Base-by-base conservation (phyloP, 179 eudicot genomes). In the Gypsophila paniculata region DNA sequence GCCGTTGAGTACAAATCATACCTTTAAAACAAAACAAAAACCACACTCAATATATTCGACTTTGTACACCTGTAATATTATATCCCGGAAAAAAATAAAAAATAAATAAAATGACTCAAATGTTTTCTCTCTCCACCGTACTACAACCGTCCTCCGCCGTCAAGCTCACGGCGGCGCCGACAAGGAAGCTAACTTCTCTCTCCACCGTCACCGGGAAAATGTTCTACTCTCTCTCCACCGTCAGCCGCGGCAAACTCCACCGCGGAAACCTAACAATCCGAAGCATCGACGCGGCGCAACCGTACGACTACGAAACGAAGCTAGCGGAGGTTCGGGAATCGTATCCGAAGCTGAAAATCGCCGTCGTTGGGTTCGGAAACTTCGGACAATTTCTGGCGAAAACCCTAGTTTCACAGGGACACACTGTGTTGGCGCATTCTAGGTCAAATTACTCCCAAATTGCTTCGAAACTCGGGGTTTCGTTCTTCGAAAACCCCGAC, bases 371-470 rank as follows among this genome's bases (percentile, higher is more conserved):
- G 1, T 90, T 91, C 70, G 93, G 97, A 6, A 90, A 91, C 63
- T 91, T 81, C 69, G 96, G 97, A 2, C 93, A 91, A 61, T 91
- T 91, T 66, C 78, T 91, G 23, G 88, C 96, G 19, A 91, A 84
- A 80, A 77, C 97, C 76, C 73, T 90, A 42, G 81, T 82, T 21
- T 61, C 75, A 0, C 97, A 91, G n/a, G 91, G 96, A 21, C 97
- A 91, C 59, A 75, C 74, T 7, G 89, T 91, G 36, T 79, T 87
- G 0, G 97, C 96, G 0, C 83, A 90, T 61, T 91, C 97, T 7
- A 81, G 96, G 34, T 72, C 91, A 8, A 84, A 91, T 71, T 80
- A 91, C 71, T 68, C 81, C 0, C 36, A 48, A 36, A 18, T 61
- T 4, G 96, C 97, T 0, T 32, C 75, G 0, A 60, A 80, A 2